Base-by-base conservation (phyloP, 1,284 basidiomycete genomes). In the Clitocybe nebularis region DNA sequence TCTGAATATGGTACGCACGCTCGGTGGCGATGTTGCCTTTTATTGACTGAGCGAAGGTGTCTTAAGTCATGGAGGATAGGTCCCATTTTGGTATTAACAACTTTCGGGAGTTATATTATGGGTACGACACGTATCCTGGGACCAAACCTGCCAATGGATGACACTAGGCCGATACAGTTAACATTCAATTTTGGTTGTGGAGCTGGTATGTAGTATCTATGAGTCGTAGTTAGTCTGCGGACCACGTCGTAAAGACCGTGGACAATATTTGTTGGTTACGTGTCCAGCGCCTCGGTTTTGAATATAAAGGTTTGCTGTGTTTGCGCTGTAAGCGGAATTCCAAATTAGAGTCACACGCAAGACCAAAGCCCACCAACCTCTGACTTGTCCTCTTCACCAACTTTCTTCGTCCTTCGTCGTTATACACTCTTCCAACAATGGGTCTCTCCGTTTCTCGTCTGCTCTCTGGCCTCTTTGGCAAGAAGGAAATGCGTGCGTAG, bases 401-500 rank as follows among this genome's bases (percentile, higher is more conserved):
- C 55, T 63, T 60, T 53, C 55, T 55, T 60, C 55, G 50, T 49
- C 52, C 56, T 51, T 57, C 57, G 57, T 54, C 58, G 56, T 45
- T 58, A 58, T 51, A 58, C 49, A 44, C 61, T 45, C 54, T 53
- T 54, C 48, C 58, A 63, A 70, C 61, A 64, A 93, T 93, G 90
- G 90, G 92, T 84, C 74, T 94, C 56, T 82, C 81, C 34, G 71
- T 94, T 59, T 94, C 91, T 55, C 78, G 71, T 60, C 74, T 93
- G 43, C 81, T 96, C 62, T 78, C 81, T 48, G 81, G 79, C 67
- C 79, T 99, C 66, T 94, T 99, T 61, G 95, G 95, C 72, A 98
- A 97, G 81, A 96, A 89, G 80, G 96, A 99, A 74, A 98, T 99
- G 94, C 93, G 95, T 94, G 69, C 66, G 91, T 79, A 28, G 34